A percentile compares a stretch with the other conserved stretches of the same genome.
Conservation (phyloP, 2,329 filamentous ascomycete species). For the Lecanicillium sp. region DNA sequence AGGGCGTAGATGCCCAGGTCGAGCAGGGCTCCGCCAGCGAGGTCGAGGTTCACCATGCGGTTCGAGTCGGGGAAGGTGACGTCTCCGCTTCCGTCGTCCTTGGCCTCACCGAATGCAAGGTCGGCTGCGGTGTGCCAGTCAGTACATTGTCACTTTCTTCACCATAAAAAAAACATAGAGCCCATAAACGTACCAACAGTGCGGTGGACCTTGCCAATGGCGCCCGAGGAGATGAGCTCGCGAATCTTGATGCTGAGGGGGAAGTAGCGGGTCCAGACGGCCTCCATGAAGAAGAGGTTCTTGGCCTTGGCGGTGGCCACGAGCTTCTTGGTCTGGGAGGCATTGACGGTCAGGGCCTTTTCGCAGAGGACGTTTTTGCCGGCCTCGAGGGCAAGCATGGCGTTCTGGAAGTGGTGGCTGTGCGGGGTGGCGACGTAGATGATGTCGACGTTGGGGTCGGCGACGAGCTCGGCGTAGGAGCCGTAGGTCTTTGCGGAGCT, state of each 20-base stretch:
- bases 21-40: slow-evolving; percentile 75
- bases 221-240: slow-evolving; percentile 50
- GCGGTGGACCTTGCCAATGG: slow-evolving; percentile 54
- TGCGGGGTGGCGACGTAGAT: slow-evolving; percentile 87
- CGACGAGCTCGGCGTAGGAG: slow-evolving; percentile 74
- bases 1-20: slow-evolving; percentile 85
- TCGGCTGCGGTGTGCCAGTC: slow-evolving; percentile 34
- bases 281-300: slow-evolving; percentile 73
- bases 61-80: slow-evolving; percentile 53
- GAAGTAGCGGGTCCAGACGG: slow-evolving; percentile 86
- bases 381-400: slow-evolving; percentile 73
- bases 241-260: slow-evolving; percentile 71
- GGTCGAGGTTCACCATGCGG: slow-evolving; percentile 74
- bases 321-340: slow-evolving; percentile 65
- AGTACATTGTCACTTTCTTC: slow-evolving; percentile 3
- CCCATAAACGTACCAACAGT: slow-evolving; percentile 40
- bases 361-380: slow-evolving; percentile 88
- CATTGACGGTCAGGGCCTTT: slow-evolving; percentile 83
- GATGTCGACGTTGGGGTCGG: slow-evolving; percentile 72
- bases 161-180: neutral
- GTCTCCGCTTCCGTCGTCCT: slow-evolving; percentile 44
- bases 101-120: slow-evolving; percentile 53
- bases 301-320: slow-evolving; percentile 65
- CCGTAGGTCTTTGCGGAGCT: slow-evolving; percentile 64
- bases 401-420: slow-evolving; percentile 89